Evolutionary conservation across 2,329 filamentous ascomycete species (phyloP).

Genomic region (Penicillium griseofulvum): DNA sequence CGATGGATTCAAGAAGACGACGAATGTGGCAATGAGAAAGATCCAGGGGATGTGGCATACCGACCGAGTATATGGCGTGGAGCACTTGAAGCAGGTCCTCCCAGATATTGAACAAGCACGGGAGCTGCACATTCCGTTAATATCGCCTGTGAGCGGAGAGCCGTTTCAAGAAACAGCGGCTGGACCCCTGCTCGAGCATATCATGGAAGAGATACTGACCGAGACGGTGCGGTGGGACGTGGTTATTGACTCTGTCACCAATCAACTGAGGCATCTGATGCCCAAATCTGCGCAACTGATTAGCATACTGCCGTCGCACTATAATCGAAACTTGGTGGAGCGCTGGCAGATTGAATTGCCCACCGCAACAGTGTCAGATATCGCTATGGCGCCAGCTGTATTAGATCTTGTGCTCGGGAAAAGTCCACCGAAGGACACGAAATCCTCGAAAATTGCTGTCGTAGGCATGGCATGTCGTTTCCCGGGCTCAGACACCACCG

Average conservation of each 20-base stretch:
- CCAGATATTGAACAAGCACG: neutral
- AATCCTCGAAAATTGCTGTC: constrained; percentile 3
- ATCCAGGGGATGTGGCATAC: neutral
- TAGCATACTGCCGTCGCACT: neutral
- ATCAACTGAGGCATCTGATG: neutral
- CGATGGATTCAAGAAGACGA: neutral
- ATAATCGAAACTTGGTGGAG: neutral
- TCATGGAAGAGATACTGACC: neutral
- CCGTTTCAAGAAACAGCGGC: neutral
- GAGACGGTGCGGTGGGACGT: neutral
- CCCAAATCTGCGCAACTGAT: neutral
- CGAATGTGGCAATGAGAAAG: neutral
- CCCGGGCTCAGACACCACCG: constrained; percentile 16
- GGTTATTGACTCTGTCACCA: neutral
- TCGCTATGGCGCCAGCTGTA: neutral
- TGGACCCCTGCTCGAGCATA: neutral
- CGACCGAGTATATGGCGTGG: neutral
- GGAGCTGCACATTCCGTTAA: neutral
- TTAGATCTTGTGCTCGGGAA: neutral
- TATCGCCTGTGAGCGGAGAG: neutral
- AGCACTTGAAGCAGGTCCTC: neutral
- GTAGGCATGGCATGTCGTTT: constrained; percentile 7
- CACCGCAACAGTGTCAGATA: neutral
- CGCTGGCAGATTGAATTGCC: neutral
- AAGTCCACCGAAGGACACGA: neutral